Evolutionary conservation across 2,329 filamentous ascomycete species (phyloP).

Genomic region (Aspergillus brasiliensis): DNA sequence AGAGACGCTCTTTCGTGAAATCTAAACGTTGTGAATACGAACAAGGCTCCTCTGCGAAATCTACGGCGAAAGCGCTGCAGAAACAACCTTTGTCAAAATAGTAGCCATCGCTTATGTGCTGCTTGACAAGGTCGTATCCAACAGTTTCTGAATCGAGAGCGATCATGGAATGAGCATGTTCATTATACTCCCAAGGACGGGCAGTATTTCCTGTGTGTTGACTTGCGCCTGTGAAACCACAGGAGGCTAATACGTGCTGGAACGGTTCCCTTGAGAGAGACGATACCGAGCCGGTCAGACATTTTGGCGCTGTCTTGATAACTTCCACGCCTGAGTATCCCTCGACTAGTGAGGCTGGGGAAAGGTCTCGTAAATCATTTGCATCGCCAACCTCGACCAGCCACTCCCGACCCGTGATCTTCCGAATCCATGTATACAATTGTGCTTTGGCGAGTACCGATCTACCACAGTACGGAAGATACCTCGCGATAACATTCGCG

Average conservation of each 20-base stretch:
- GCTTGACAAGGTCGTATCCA: slow-evolving; percentile 3
- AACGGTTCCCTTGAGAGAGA: slow-evolving; percentile 2
- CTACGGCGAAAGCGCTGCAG: slow-evolving; percentile 4
- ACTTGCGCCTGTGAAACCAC: slow-evolving; percentile 2
- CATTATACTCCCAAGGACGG: slow-evolving; percentile 11
- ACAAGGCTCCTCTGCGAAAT: neutral
- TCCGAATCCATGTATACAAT: slow-evolving; percentile 5
- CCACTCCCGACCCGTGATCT: slow-evolving; percentile 10
- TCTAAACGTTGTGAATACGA: neutral
- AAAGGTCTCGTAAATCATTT: slow-evolving; percentile 2
- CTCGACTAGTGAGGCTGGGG: slow-evolving; percentile 5
- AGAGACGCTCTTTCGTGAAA: slow-evolving; percentile 9
- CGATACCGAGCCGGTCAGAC: slow-evolving; percentile 1
- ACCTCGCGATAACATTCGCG: neutral
- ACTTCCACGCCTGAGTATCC: slow-evolving; percentile 4
- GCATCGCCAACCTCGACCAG: slow-evolving; percentile 10
- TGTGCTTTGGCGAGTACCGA: slow-evolving; percentile 11
- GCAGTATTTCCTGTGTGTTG: slow-evolving; percentile 10
- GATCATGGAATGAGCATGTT: neutral
- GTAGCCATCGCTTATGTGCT: neutral
- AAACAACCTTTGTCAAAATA: slow-evolving; percentile 12
- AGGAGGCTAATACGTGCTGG: slow-evolving; percentile 8
- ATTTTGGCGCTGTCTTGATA: neutral
- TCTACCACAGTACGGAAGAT: slow-evolving; percentile 8
- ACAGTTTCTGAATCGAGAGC: slow-evolving; percentile 9